Base-by-base conservation (phyloP, 2,329 filamentous ascomycete species). In the Sarocladium kiliense region DNA sequence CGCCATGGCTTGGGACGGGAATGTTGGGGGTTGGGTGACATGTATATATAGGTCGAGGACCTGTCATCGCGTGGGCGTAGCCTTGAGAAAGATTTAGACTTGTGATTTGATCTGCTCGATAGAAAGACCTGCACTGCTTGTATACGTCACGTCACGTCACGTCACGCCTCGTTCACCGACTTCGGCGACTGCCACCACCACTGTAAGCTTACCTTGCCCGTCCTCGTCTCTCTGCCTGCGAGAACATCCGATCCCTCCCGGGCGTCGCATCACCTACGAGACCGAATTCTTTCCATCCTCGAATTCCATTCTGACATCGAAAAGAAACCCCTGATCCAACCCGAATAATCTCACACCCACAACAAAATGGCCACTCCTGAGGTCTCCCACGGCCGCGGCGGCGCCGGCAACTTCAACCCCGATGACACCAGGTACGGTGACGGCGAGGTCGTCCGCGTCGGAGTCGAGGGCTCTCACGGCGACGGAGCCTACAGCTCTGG, bases 381-480 rank as follows among this genome's bases (percentile, higher is more conserved):
- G 65, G 77, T 83, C 54, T 84, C 81, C 16, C 81, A 84, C 70
- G 81, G 81, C 61, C 79, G 81, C 59, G 81, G 81, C 57, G 81
- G 81, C 61, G 80, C 79, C 19, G 82, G 83, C 63, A 86, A 86
- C 68, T 83, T 86, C 68, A 76, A 74, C 59, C 66, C 70, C 32
- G 82, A 86, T 65, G 67, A 77, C 58, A 85, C 81, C 36, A 63
- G 76, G 61, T 87, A 87, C 64, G 76, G 77, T 58, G 84, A 87
- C 60, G 84, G 82, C 62, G 80, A 82, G 59, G 80, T 87, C 54
- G 80, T 81, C 55, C 80, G 82, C 49, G 64, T 74, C 42, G 81
- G 80, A 51, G 65, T 71, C 3, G 73, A 74, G 64, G 80, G 80
- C 59, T 79, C 77, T 66, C 80, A 84, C 61, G 75, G 75, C 23